phyloP scores from a whole-genome alignment of 352 stramenopile species.

The Blastocystis sp. region DNA sequence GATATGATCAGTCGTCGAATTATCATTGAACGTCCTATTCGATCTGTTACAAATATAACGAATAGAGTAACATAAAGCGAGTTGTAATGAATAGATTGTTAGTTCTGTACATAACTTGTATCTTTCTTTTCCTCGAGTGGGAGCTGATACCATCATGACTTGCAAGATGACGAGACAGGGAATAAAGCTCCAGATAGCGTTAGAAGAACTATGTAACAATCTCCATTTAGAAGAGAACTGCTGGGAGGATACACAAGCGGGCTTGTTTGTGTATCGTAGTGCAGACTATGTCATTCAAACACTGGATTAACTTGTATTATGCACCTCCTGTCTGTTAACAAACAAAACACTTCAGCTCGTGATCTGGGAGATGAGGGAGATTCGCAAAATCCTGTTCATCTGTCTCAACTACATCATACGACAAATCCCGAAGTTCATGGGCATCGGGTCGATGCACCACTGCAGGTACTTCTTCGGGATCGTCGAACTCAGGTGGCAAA shows the following conservation, averaged over 20 bases:
- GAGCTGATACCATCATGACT: not conserved
- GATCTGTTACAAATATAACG: not conserved
- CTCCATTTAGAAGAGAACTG: not conserved
- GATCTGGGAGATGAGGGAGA: not conserved
- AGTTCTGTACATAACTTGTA: not conserved
- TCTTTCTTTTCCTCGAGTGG: not conserved
- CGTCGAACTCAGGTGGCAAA: slow-evolving; percentile 46
- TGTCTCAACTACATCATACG: slow-evolving; percentile 5
- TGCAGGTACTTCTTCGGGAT: not conserved
- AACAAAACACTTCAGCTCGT: not conserved
- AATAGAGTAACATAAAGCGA: not conserved
- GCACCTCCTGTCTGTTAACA: not conserved
- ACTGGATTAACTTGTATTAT: not conserved
- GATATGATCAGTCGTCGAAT: not conserved
- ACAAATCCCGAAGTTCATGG: not conserved
- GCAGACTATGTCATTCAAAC: not conserved
- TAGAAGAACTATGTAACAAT: not conserved
- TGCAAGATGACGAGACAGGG: not conserved
- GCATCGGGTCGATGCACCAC: slow-evolving; percentile 24
- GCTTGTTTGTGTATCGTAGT: not conserved
- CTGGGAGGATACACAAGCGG: not conserved
- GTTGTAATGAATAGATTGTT: not conserved
- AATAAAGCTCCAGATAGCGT: not conserved
- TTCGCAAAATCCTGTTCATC: slow-evolving; percentile 44
- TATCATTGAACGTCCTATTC: not conserved